Base-by-base conservation (phyloP, 140 eudicot genomes). In the Ambrosia hybrid region DNA sequence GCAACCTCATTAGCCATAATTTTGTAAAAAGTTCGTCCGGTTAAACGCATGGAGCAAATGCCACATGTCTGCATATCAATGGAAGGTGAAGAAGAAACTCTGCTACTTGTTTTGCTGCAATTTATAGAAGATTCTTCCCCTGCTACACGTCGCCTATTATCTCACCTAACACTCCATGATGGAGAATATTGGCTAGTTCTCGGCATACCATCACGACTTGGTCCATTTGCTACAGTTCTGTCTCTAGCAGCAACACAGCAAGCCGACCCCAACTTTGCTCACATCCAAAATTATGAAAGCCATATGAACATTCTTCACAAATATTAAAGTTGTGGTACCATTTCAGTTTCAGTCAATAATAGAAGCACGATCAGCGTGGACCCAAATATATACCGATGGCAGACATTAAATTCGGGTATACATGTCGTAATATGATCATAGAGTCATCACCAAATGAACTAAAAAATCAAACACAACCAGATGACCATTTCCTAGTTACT, bases 161-260 rank as follows among this genome's bases (percentile, higher is more conserved):
- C 86, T 97, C 99, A 94, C 97, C 86, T 38, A 21, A 21, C 0
- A 0, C 30, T 1, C 30, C 30, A 21, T 21, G 30, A 21, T 21
- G 30, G 30, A 21, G 30, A 21, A 21, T 21, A 21, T 21, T 1
- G 0, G 30, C 0, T 21, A 21, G 30, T 21, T 21, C 30, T 21
- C 30, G 78, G 88, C 73, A 86, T 41, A 70, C 67, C 68, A 17
- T 86, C 92, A 82, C 85, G 68, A 59, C 73, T 72, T 12, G 97
- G 57, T 82, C 86, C 87, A 79, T 82, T 85, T 67, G 88, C 76
- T 73, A 94, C 72, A 53, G 90, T 88, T 83, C 87, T 84, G 73
- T 91, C 97, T 74, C 84, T 94, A 38, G 96, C 92, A 78, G 97
- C 96, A 80, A 94, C 96, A 80, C 99, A 94, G 64, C 99, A 94